These are phyloP conservation scores for Kurtzmaniella quercitrusa DNA, from an alignment of 1,139 yeast species.

Conservation along the genomic window DNA sequence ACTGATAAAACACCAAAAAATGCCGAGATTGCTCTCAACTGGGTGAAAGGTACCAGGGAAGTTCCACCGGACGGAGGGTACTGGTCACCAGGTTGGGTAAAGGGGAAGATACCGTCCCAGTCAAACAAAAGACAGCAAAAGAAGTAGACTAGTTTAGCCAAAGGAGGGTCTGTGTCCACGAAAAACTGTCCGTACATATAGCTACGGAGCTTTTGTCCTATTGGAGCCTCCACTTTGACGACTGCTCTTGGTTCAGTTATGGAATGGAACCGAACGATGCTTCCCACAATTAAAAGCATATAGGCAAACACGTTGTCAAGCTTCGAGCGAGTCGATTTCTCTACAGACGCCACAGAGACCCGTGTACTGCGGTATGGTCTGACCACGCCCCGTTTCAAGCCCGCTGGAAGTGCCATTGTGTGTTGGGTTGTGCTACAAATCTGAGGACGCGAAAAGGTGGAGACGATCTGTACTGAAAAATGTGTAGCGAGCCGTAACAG, in stretches of 20 bases:
- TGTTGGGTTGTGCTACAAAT: not conserved
- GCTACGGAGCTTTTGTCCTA: constrained; percentile 33
- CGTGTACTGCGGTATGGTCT: not conserved
- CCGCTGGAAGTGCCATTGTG: not conserved
- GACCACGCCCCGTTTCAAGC: constrained; percentile 1
- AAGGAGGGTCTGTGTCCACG: constrained; percentile 61
- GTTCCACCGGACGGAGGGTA: constrained; percentile 13
- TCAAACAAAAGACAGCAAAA: constrained; percentile 36
- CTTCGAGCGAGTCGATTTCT: not conserved
- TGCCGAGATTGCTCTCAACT: constrained; percentile 31
- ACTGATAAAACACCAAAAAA: constrained; percentile 43
- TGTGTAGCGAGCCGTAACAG: too few relatives aligned
- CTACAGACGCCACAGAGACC: not conserved
- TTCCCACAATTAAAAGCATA: constrained; percentile 17
- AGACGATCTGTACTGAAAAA: not conserved
- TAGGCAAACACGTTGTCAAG: constrained; percentile 15
- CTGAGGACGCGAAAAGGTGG: not conserved
- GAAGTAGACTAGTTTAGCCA: constrained; percentile 46
- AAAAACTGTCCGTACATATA: constrained; percentile 62
- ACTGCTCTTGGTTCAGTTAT: constrained; percentile 71
- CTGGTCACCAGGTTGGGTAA: constrained; percentile 27
- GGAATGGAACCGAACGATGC: constrained; percentile 45
- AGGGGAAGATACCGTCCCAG: constrained; percentile 42
- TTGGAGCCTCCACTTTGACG: constrained; percentile 88
- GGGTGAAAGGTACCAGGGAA: constrained; percentile 26